Base-by-base conservation (phyloP, 305 asterid genomes). In the Fraxinus floribunda region DNA sequence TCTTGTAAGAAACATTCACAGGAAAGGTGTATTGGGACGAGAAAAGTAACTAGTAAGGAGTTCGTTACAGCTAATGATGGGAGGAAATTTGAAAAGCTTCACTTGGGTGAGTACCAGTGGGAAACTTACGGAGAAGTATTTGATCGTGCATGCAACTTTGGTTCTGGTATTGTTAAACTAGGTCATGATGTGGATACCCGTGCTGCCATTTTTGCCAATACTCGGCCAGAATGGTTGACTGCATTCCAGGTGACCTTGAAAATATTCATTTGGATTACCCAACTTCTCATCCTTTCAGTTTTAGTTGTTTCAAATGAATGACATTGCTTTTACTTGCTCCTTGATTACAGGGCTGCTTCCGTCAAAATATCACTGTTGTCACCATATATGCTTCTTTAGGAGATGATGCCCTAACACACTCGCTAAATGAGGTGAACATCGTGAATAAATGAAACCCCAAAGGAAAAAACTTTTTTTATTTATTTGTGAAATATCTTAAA, bases 321-420 rank as follows among this genome's bases (percentile, higher is more conserved):
- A 86, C 26, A 3, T 18, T 70, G 22, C 18, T 74, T 55, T 46
- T 35, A 71, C 70, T 85, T 81, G 80, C 75, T 77, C 66, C 85
- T 85, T 80, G 71, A 46, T 80, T 30, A 49, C 94, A 95, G 98
- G 98, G 93, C 77, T 93, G 94, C 89, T 93, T 94, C 89, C 89
- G 95, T 80, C 98, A 95, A 88, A 94, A 90, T 83, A 85, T 94
- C 84, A 94, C 95, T 26, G 92, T 95, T 57, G 97, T 95, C 85
- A 95, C 98, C 79, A 92, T 95, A 70, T 94, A 95, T 91, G 91
- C 97, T 83, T 92, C 98, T 84, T 88, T 95, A 84, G 99, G 98
- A 64, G 97, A 93, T 32, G 99, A 95, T 73, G 99, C 97, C 49
- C 86, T 95, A 72, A 85, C 94, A 77, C 94, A 94, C 87, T 94